Evolutionary conservation across 1,284 basidiomycete genomes (phyloP).

Genomic region (Apiotrichum sp.): DNA sequence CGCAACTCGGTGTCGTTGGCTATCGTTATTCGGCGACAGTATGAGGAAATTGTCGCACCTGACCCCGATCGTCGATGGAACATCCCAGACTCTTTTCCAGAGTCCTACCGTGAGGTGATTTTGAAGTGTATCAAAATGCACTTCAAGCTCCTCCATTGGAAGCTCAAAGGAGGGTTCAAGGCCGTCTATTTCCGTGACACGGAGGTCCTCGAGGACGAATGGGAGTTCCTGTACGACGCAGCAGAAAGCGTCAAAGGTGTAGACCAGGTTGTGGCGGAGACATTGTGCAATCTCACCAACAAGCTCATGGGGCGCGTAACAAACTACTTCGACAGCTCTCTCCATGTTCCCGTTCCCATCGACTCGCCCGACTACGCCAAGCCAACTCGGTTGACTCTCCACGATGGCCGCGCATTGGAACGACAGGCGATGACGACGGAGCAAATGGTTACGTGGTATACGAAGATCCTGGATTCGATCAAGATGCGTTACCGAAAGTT

Average conservation of each 20-base stretch:
- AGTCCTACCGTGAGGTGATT: conserved; percentile 84
- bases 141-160: conserved; percentile 92
- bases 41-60: conserved; percentile 77
- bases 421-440: conserved; percentile 62
- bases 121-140: conserved; percentile 83
- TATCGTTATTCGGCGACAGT: conserved; percentile 90
- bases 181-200: conserved; percentile 96
- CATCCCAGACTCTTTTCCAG: conserved; percentile 76
- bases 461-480: conserved; percentile 88
- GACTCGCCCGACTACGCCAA: conserved; percentile 1
- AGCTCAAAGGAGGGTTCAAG: conserved; percentile 86
- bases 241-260: conserved; percentile 83
- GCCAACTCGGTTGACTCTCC: not conserved
- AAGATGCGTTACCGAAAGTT: conserved; percentile 88
- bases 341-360: conserved; percentile 61
- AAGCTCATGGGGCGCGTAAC: conserved; percentile 83
- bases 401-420: conserved; percentile 2
- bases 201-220: conserved; percentile 92
- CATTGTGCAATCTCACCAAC: conserved; percentile 83
- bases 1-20: conserved; percentile 87
- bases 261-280: conserved; percentile 86
- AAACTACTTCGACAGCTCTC: conserved; percentile 89
- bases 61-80: conserved; percentile 85
- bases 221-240: conserved; percentile 91
- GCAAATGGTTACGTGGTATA: conserved; percentile 82